Base-by-base conservation (phyloP, 2,329 filamentous ascomycete genomes). In the Trichoderma brevicompactum region DNA sequence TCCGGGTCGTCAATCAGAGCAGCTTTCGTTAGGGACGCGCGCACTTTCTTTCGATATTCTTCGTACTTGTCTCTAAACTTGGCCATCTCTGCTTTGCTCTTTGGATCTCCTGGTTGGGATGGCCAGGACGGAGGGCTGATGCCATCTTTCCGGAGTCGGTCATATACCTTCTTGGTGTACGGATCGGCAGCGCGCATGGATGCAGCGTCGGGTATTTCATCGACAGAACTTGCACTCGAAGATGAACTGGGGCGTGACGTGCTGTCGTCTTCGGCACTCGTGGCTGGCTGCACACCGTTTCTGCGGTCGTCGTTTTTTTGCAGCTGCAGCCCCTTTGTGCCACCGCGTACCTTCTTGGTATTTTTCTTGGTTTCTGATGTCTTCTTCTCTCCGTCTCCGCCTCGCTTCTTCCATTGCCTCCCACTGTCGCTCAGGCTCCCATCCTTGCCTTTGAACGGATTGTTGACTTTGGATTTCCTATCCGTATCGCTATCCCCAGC, bases 1-100 rank as follows among this genome's bases (percentile, higher is more conserved):
- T 88, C 83, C 2, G 87, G 87, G 68, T 90, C 86, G 73, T 90
- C 88, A 64, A 90, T 86, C 7, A 89, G 77, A 10, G 83, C 84
- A 13, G 82, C 85, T 67, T 81, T 83, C 64, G 87, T 86, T 48
- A 90, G 76, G 4, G 83, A 85, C 13, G 79, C 78, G 56, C 87
- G 84, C 7, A 84, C 86, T 67, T 81, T 83, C 62, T 80, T 80
- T 64, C 87, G 81, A 69, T 89, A 89, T 10, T 76, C 77, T 68
- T 86, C 87, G 72, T 85, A 85, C 17, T 80, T 76, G 55, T 85
- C 82, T 50, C 85, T 81, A 65, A 88, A 84, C 58, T 76, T 79
- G 63, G 87, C 82, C 73, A 89, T 82, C 12, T 79, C 79, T 9
- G 75, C 76, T 68, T 83, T 82, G 69, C 82, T 82, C 23, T 76